Evolutionary conservation across 2,329 filamentous ascomycete species (phyloP), one percentile per base, ranked within the genome.

Genomic region (Fusarium zealandicum): DNA sequence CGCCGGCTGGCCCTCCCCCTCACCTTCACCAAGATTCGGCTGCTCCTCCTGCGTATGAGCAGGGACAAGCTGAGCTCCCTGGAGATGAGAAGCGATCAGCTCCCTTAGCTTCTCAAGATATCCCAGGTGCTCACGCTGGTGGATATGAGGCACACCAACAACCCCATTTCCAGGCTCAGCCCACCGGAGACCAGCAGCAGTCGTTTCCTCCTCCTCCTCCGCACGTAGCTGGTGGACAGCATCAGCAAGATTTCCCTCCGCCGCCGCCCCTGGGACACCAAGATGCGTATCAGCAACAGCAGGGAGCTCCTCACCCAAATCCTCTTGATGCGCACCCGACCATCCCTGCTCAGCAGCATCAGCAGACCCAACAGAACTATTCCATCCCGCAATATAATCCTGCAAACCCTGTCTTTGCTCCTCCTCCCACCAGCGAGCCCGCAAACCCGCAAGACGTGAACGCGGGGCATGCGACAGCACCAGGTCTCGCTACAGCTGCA

Each of bases 361-460:
- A 58, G 30, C 56, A 58, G 7, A 28, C 42, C 43, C 60, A 61
- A 10, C 63, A 67, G 11, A 55, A 51, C 40, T 72, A 72, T 18
- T 38, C 53, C 7, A 72, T 73, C 18, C 69, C 70, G 3, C 53
- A 64, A 4, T 72, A 73, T 35, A 62, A 70, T 33, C 70, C 70
- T 40, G 69, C 69, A 3, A 61, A 65, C 22, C 69, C 70, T 28
- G 54, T 57, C 31, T 72, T 72, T 56, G 69, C 70, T 1, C 66
- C 69, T 6, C 69, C 68, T 20, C 68, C 70, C 1, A 42, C 57
- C 2, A 40, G 42, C 17, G 54, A 62, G 27, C 30, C 57, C 2
- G 27, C 32, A 25, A 47, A 58, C 2, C 36, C 53, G 20, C 20
- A 22, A 22, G 20, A 22, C 7, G 20, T 22, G 20, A 22, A 7